Percentiles rank a stretch among this genome's conserved stretches.
Conservation (phyloP, 495 filamentous ascomycete species). For the Chaetomium tenue region DNA sequence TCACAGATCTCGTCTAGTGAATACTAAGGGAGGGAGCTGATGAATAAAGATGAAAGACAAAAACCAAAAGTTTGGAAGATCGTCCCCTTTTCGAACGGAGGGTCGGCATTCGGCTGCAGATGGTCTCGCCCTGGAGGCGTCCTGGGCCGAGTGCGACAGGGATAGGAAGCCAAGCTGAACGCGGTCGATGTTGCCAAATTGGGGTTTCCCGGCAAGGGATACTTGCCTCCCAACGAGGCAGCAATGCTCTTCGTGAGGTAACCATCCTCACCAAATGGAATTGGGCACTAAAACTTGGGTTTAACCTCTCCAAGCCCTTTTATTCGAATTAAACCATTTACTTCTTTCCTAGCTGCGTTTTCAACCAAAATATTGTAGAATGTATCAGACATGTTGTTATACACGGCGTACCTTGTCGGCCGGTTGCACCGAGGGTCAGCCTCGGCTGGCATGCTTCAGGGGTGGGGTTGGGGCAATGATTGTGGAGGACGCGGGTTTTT, state of each 20-base stretch:
- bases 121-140: constrained; percentile 21
- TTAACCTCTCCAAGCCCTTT: not conserved
- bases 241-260: not conserved
- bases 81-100: constrained; percentile 28
- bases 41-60: constrained; percentile 15
- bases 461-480: constrained; percentile 21
- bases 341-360: not conserved
- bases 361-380: not conserved
- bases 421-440: constrained; percentile 16
- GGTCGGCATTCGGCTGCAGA: constrained; percentile 35
- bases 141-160: constrained; percentile 30
- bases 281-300: not conserved
- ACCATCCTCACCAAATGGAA: not conserved
- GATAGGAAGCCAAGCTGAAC: constrained; percentile 20
- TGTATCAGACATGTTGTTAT: constrained; percentile 1
- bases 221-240: not conserved
- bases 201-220: not conserved
- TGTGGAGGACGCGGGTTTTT: constrained; percentile 12
- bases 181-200: not conserved
- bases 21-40: not conserved
- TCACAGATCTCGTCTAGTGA: not conserved
- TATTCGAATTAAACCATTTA: not conserved
- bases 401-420: not conserved
- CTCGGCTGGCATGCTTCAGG: constrained; percentile 22
- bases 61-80: constrained; percentile 14